Conservation (phyloP, 2,329 filamentous ascomycete genomes). For the Trichoderma breve region DNA sequence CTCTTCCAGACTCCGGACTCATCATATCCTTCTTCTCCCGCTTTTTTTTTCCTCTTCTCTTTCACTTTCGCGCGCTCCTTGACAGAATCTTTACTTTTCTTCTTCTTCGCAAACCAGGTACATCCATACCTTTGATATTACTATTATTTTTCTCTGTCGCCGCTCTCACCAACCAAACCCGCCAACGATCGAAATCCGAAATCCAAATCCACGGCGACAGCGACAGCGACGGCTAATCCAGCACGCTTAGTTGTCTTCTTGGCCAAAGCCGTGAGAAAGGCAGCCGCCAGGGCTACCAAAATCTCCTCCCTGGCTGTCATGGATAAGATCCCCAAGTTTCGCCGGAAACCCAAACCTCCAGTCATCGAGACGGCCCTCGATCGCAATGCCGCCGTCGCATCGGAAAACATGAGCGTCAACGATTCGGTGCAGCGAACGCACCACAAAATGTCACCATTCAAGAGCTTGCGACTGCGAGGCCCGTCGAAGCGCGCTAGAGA, state of each 20-base stretch:
- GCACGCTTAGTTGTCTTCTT: constrained; percentile 66
- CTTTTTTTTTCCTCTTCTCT: background rate
- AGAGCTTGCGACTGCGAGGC: constrained; percentile 44
- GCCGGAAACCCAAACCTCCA: constrained; percentile 45
- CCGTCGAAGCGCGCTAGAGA: constrained; percentile 47
- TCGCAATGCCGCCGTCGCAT: constrained; percentile 31
- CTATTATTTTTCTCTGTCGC: background rate
- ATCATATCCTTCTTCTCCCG: background rate
- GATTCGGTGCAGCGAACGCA: constrained; percentile 25
- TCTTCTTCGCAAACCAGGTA: constrained; percentile 10
- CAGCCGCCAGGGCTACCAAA: constrained; percentile 32
- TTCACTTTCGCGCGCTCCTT: constrained; percentile 7
- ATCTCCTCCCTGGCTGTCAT: constrained; percentile 28
- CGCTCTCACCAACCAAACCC: background rate
- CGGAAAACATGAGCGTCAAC: constrained; percentile 27
- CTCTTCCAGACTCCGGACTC: background rate
- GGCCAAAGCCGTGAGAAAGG: constrained; percentile 25
- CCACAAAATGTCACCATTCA: constrained; percentile 41
- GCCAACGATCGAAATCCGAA: constrained; percentile 23
- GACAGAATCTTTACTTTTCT: background rate
- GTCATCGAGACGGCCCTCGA: constrained; percentile 43
- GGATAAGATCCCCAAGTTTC: constrained; percentile 44
- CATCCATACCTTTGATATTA: background rate
- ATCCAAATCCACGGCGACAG: background rate
- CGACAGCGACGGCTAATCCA: background rate